phyloP scores from a whole-genome alignment of 352 stramenopile species.

The Globisporangium polare region DNA sequence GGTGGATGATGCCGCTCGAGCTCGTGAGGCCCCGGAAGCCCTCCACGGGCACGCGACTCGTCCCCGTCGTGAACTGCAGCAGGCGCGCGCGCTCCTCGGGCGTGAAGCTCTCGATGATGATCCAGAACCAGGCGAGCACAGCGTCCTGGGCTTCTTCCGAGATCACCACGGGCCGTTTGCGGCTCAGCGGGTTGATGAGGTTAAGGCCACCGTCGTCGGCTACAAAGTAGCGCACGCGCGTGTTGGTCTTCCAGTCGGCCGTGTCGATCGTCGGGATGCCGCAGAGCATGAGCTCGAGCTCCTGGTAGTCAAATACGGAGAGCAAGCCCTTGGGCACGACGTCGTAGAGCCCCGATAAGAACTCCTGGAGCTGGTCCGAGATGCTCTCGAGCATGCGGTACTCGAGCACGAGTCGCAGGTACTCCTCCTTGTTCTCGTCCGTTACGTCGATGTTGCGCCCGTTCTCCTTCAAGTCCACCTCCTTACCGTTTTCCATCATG shows the following conservation, averaged over 20 bases:
- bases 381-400: conserved; percentile 78
- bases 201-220: conserved; percentile 28
- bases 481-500: conserved; percentile 45
- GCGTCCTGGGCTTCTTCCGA: conserved; percentile 38
- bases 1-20: conserved; percentile 73
- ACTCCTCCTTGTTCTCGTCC: conserved; percentile 96
- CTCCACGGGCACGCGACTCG: conserved; percentile 75
- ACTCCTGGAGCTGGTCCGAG: conserved; percentile 50
- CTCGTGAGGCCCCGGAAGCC: conserved; percentile 79
- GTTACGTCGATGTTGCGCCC: conserved; percentile 92
- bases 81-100: conserved; percentile 67
- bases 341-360: conserved; percentile 73
- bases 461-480: conserved; percentile 90
- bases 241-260: conserved; percentile 54
- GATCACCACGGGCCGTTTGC: conserved; percentile 13
- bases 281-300: conserved; percentile 75
- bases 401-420: conserved; percentile 61
- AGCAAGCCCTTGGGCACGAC: conserved; percentile 62
- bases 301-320: conserved; percentile 77
- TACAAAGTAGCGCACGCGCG: conserved; percentile 60
- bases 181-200: conserved; percentile 2
- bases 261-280: conserved; percentile 70
- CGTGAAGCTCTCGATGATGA: conserved; percentile 46
- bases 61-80: conserved; percentile 74
- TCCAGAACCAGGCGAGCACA: conserved; percentile 75